phyloP scores from a whole-genome alignment of 768 basidiomycete species.

The Strobilomyces dryophilus region DNA sequence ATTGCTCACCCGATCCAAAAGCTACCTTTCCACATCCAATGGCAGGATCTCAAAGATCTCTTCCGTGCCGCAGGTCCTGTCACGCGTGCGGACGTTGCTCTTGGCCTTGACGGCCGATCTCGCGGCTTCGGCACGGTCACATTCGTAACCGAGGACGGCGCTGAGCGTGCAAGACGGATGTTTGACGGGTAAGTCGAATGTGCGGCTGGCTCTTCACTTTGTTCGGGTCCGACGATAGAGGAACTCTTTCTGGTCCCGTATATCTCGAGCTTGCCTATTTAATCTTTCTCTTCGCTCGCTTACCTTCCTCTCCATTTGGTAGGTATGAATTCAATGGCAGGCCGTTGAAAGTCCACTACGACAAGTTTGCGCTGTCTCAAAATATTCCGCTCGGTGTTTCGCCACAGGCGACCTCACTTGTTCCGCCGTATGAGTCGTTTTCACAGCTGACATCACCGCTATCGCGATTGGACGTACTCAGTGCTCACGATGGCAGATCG shows the following conservation, averaged over 20 bases:
- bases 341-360: slow-evolving; percentile 84
- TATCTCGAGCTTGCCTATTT: too few relatives aligned
- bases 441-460: slow-evolving; percentile 20
- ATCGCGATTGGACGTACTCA: slow-evolving; percentile 22
- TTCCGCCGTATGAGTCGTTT: slow-evolving; percentile 21
- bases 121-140: slow-evolving; percentile 92
- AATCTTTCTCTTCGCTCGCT: too few relatives aligned
- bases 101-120: slow-evolving; percentile 84
- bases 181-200: slow-evolving; percentile 76
- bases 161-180: slow-evolving; percentile 77
- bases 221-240: not conserved
- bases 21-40: slow-evolving; percentile 93
- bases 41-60: slow-evolving; percentile 97
- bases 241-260: not conserved
- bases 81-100: slow-evolving; percentile 84
- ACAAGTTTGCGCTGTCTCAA: slow-evolving; percentile 61
- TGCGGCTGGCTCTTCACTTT: not conserved
- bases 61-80: slow-evolving; percentile 90
- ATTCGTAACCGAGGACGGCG: slow-evolving; percentile 79
- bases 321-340: slow-evolving; percentile 90
- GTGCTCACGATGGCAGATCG: slow-evolving; percentile 20
- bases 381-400: slow-evolving; percentile 24
- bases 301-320: slow-evolving; percentile 4
- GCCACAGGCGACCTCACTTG: slow-evolving; percentile 16
- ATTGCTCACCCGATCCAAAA: slow-evolving; percentile 32